Percentiles rank a stretch among this genome's conserved stretches.
Evolutionary conservation across 192 early-diverging fungal genomes (phyloP).

Genomic region (Chytriomyces hyalinus): DNA sequence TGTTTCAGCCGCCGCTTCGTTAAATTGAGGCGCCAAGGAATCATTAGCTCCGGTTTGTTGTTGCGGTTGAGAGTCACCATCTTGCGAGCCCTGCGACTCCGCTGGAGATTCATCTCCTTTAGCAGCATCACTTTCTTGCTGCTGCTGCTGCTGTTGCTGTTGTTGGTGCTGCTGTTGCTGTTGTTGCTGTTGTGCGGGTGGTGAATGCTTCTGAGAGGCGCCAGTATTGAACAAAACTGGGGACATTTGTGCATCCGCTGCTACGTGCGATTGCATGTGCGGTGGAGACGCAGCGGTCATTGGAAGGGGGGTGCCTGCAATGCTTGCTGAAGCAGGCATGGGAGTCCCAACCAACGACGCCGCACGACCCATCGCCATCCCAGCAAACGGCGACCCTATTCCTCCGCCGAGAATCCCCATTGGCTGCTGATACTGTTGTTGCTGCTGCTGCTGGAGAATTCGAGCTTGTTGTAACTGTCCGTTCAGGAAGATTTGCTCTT

Average conservation of each 20-base stretch:
- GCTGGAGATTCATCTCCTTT: neutral
- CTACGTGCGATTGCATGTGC: neutral
- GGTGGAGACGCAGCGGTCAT: neutral
- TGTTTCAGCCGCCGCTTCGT: too few species aligned
- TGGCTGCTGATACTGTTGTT: constrained; percentile 2
- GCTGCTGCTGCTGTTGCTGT: constrained; percentile 22
- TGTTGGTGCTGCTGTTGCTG: neutral
- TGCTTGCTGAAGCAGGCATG: neutral
- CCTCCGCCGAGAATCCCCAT: too few species aligned
- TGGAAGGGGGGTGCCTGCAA: neutral
- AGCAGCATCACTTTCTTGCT: neutral
- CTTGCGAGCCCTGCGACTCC: neutral
- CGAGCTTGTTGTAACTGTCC: constrained; percentile 17
- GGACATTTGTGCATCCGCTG: neutral
- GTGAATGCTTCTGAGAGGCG: constrained; percentile 9
- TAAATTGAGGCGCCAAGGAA: too few species aligned
- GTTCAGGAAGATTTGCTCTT: constrained; percentile 23
- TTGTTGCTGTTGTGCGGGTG: constrained; percentile 23
- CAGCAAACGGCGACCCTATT: neutral
- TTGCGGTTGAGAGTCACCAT: neutral
- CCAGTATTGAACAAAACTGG: neutral
- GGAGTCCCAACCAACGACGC: neutral
- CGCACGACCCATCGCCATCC: neutral
- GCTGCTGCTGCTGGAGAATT: constrained; percentile 20
- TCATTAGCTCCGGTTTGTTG: too few species aligned